Percentiles rank a stretch among this genome's conserved stretches.
Evolutionary conservation across 2,329 filamentous ascomycete genomes (phyloP).

Genomic region (Fusarium praegraminearum): DNA sequence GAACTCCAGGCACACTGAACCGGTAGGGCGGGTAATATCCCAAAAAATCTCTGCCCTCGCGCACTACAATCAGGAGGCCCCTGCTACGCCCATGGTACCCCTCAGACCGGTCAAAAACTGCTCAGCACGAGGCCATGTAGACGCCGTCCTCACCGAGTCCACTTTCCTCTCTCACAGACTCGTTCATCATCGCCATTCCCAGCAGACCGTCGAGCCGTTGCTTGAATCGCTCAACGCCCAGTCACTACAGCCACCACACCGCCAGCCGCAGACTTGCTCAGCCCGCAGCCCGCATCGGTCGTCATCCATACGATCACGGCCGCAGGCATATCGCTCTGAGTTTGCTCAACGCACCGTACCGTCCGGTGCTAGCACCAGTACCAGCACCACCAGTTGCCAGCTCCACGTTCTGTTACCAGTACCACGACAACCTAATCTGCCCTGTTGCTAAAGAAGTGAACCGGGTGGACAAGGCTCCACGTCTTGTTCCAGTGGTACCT

Average conservation of each 20-base stretch:
- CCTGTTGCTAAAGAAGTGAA: constrained; percentile 32
- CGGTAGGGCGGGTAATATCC: constrained; percentile 42
- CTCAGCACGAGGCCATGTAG: constrained; percentile 55
- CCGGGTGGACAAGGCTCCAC: constrained; percentile 38
- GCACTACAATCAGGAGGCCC: constrained; percentile 45
- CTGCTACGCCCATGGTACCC: constrained; percentile 53
- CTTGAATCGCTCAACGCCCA: constrained; percentile 48
- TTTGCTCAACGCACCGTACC: constrained; percentile 41
- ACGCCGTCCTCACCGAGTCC: constrained; percentile 57
- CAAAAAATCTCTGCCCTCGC: constrained; percentile 36
- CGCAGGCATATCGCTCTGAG: constrained; percentile 44
- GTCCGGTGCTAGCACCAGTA: constrained; percentile 31
- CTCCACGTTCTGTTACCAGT: constrained; percentile 39
- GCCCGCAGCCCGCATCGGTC: constrained; percentile 47
- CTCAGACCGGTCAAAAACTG: constrained; percentile 58
- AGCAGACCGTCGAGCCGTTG: constrained; percentile 47
- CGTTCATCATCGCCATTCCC: constrained; percentile 52
- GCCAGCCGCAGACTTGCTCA: constrained; percentile 47
- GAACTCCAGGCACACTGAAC: constrained; percentile 45
- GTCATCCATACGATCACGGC: constrained; percentile 49
- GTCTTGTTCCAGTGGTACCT: constrained; percentile 28
- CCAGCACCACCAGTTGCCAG: constrained; percentile 27
- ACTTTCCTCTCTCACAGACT: constrained; percentile 54
- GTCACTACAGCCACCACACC: constrained; percentile 49
- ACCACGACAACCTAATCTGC: constrained; percentile 41